A percentile compares a stretch with the other conserved stretches of the same genome.
phyloP scores from a whole-genome alignment of 257 asterid species.

The Lithospermum erythrorhizon region DNA sequence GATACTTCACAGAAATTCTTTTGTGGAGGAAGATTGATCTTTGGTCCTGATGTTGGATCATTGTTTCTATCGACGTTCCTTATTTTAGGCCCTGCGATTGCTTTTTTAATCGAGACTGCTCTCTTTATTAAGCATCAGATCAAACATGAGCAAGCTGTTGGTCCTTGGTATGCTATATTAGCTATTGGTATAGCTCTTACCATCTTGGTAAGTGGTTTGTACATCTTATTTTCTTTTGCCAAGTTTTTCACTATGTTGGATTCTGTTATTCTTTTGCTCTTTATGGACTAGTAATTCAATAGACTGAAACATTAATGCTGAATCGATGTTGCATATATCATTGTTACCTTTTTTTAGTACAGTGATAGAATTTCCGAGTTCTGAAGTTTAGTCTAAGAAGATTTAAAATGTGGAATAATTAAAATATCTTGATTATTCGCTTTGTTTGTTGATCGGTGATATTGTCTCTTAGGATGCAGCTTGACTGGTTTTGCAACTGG shows the following conservation, averaged over 20 bases:
- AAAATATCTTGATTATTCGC: not conserved
- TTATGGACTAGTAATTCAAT: not conserved
- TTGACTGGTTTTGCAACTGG: not conserved
- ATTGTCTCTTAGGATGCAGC: not conserved
- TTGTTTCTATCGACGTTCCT: constrained; percentile 47
- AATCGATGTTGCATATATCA: no score
- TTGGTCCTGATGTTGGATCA: constrained; percentile 82
- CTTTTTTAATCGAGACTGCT: constrained; percentile 45
- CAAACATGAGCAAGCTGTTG: constrained; percentile 26
- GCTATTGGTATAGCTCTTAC: constrained; percentile 45
- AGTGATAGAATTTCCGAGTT: no score
- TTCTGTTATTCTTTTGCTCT: not conserved
- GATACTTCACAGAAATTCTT: constrained; percentile 53
- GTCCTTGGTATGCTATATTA: constrained; percentile 55
- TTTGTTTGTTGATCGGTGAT: not conserved
- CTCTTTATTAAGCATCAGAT: constrained; percentile 25
- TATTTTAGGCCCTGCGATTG: constrained; percentile 53
- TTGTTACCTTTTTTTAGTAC: no score
- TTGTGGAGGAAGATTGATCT: constrained; percentile 81
- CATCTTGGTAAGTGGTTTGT: constrained; percentile 34
- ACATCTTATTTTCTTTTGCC: not conserved
- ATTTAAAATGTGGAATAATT: not conserved
- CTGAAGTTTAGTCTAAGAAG: not conserved
- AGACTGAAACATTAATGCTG: no score
- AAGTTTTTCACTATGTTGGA: not conserved